phyloP scores from a whole-genome alignment of 441 rosid species.

The Cnidoscolus chayamansa region DNA sequence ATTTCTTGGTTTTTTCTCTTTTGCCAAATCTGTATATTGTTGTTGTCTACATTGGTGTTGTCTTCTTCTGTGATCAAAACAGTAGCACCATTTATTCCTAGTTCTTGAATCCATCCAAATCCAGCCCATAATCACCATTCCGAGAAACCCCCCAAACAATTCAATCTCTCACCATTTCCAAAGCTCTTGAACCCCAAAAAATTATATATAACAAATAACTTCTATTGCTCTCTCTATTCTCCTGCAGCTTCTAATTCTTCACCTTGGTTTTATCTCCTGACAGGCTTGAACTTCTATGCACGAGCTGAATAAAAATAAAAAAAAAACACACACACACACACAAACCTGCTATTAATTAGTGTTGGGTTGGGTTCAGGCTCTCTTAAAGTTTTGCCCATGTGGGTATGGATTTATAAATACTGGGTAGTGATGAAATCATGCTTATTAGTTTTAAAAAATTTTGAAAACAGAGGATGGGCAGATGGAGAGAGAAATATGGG shows the following conservation, averaged over 20 bases:
- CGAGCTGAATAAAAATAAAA: conserved; percentile 16
- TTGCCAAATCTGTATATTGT: conserved; percentile 23
- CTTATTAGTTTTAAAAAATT: conserved; percentile 15
- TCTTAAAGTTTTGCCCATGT: conserved; percentile 60
- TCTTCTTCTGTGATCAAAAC: conserved; percentile 50
- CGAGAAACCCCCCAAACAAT: conserved; percentile 18
- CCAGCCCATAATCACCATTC: conserved; percentile 33
- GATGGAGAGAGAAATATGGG: not conserved
- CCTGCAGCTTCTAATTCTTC: conserved; percentile 35
- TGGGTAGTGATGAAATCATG: conserved; percentile 70
- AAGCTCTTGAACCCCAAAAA: conserved; percentile 31
- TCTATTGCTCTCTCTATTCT: conserved; percentile 23
- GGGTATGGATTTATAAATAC: conserved; percentile 57
- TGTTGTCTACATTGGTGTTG: conserved; percentile 38
- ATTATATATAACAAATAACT: not conserved
- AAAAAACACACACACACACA: not conserved
- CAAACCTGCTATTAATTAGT: not conserved
- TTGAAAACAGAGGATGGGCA: not conserved
- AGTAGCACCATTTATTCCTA: conserved; percentile 41
- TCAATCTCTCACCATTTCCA: conserved; percentile 48
- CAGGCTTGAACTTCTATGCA: conserved; percentile 34
- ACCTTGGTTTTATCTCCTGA: conserved; percentile 33
- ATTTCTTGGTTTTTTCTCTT: conserved; percentile 28
- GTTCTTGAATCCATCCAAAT: conserved; percentile 48
- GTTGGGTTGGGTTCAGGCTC: conserved; percentile 38